Evolutionary conservation across 768 basidiomycete species (phyloP).

Genomic region (Polyporus arcularius): DNA sequence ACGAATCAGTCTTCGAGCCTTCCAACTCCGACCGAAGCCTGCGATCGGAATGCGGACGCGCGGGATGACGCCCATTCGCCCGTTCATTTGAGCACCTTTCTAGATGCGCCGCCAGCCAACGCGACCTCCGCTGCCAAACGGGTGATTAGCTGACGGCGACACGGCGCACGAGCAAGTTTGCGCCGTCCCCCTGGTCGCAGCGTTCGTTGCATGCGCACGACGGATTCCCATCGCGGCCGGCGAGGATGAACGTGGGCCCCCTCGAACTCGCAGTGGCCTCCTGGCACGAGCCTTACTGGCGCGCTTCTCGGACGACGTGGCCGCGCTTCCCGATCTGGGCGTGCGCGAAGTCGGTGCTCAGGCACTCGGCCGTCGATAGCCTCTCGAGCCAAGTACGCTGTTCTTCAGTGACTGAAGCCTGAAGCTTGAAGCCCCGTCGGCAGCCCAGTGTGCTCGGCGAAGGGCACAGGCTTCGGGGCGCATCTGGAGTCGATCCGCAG

Average conservation of each 20-base stretch:
- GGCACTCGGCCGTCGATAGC: background rate
- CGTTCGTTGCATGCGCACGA: background rate
- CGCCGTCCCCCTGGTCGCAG: too few species aligned
- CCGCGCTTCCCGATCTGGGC: background rate
- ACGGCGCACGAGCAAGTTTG: too few species aligned
- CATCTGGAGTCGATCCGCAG: background rate
- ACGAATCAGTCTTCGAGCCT: background rate
- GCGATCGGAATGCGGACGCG: background rate
- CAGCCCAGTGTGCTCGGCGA: background rate
- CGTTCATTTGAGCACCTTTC: background rate
- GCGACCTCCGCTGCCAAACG: too few species aligned
- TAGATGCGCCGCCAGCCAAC: background rate
- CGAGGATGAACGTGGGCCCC: slow-evolving; percentile 18
- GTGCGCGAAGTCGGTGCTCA: too few species aligned
- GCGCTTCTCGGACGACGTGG: background rate
- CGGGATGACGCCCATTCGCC: background rate
- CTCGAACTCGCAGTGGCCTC: slow-evolving; percentile 11
- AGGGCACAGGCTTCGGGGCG: background rate
- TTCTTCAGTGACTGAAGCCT: background rate
- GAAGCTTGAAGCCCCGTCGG: background rate
- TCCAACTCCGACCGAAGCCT: background rate
- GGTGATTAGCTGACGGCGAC: too few species aligned
- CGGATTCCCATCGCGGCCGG: background rate
- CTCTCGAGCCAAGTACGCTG: background rate
- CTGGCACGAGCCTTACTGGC: slow-evolving; percentile 1